A percentile compares a stretch with the other conserved stretches of the same genome.
These are phyloP conservation scores for Annulohypoxylon nitens DNA, from an alignment of 495 filamentous ascomycete genomes.

Conservation along the genomic window DNA sequence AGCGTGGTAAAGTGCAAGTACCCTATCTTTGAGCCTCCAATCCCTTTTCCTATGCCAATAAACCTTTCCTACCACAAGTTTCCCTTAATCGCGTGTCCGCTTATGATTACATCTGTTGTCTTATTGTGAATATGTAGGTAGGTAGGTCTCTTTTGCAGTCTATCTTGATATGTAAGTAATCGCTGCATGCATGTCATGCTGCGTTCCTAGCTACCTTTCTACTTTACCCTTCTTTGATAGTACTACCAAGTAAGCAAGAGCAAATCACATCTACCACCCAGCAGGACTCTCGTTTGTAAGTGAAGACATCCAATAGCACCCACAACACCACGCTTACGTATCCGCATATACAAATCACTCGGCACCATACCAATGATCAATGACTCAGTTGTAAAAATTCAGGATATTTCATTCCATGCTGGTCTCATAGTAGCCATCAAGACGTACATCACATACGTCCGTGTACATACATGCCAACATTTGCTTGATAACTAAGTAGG, in stretches of 20 bases:
- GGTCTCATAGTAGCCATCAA: constrained; percentile 13
- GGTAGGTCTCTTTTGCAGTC: background rate
- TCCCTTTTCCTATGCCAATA: background rate
- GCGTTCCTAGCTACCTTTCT: too few species aligned
- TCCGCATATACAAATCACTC: background rate
- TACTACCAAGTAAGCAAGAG: background rate
- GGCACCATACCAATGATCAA: background rate
- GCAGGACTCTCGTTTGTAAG: background rate
- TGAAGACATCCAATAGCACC: background rate
- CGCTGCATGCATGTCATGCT: background rate
- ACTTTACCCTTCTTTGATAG: background rate
- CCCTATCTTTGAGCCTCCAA: background rate
- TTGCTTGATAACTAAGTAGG: background rate
- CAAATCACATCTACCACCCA: too few species aligned
- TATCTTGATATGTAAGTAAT: background rate
- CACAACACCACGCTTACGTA: background rate
- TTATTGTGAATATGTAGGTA: background rate
- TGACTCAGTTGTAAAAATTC: constrained; percentile 16
- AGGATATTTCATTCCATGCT: constrained; percentile 20
- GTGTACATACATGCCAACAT: constrained; percentile 4
- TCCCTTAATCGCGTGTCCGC: background rate
- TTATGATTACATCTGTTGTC: background rate
- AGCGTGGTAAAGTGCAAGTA: background rate
- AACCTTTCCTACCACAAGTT: background rate
- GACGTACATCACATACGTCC: background rate